A percentile compares a stretch with the other conserved stretches of the same genome.
Conservation (phyloP, 2,329 filamentous ascomycete species). For the Aspergillus brasiliensis region DNA sequence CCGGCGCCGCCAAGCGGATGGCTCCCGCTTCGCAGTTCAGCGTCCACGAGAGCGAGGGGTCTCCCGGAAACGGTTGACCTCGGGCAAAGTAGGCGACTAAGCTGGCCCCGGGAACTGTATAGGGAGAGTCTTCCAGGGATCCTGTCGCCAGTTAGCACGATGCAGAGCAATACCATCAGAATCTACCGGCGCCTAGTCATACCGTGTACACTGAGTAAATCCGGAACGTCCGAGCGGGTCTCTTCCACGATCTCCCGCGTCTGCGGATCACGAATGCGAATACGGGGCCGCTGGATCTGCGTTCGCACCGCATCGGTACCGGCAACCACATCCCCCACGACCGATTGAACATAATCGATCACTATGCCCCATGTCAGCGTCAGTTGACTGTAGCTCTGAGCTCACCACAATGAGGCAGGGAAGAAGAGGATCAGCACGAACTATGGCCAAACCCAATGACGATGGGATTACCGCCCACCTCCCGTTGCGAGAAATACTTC, state of each 20-base stretch:
- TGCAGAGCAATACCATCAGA: neutral
- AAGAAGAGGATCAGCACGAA: neutral
- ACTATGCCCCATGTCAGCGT: neutral
- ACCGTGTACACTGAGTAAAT: constrained; percentile 2
- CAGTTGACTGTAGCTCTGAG: no score
- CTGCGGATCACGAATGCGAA: neutral
- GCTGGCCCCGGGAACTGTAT: neutral
- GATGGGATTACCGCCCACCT: constrained; percentile 13
- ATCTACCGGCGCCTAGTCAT: neutral
- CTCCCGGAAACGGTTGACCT: neutral
- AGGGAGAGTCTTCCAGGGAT: neutral
- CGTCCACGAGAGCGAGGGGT: neutral
- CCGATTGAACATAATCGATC: constrained; percentile 1
- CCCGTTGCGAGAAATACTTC: constrained; percentile 16
- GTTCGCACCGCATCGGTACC: neutral
- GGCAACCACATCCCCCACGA: neutral
- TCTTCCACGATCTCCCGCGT: neutral
- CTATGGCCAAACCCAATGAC: constrained; percentile 14
- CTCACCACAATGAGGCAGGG: neutral
- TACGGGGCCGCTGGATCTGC: neutral
- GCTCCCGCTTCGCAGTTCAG: neutral
- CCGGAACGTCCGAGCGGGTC: neutral
- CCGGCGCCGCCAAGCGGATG: neutral
- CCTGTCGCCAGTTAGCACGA: neutral
- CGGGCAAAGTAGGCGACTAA: neutral